Conservation (phyloP, 2,329 filamentous ascomycete genomes). For the Exophiala sideris region DNA sequence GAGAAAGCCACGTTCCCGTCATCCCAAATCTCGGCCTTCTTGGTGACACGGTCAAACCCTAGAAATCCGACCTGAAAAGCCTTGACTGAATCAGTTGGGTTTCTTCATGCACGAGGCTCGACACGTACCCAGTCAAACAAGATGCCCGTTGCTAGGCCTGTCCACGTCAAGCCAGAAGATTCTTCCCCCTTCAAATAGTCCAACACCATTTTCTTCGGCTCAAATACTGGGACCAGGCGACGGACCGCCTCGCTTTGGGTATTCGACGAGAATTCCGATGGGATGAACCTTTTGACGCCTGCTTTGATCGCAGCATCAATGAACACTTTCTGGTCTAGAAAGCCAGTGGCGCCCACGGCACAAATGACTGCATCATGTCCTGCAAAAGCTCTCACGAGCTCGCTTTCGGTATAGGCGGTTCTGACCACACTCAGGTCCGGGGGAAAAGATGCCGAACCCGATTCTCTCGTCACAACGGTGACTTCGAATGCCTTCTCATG, state of each 20-base stretch:
- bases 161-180: conserved; percentile 31
- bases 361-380: conserved; percentile 58
- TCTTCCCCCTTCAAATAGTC: conserved; percentile 28
- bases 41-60: conserved; percentile 43
- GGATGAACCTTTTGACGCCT: conserved; percentile 41
- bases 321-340: conserved; percentile 38
- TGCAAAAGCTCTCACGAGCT: conserved; percentile 50
- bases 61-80: conserved; percentile 40
- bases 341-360: conserved; percentile 41
- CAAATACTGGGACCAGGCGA: conserved; percentile 32
- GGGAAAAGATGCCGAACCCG: conserved; percentile 33
- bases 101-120: not conserved
- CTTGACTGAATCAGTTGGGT: conserved; percentile 2
- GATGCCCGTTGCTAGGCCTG: conserved; percentile 31
- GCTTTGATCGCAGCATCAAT: conserved; percentile 40
- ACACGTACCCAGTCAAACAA: conserved; percentile 35
- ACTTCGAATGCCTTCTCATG: conserved; percentile 27
- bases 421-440: conserved; percentile 43
- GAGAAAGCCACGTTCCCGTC: conserved; percentile 50
- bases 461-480: conserved; percentile 29
- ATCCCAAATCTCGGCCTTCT: conserved; percentile 46
- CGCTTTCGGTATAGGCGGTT: conserved; percentile 47
- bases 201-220: conserved; percentile 31
- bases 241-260: conserved; percentile 30
- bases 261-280: conserved; percentile 36